Percentiles rank a stretch among this genome's conserved stretches.
These are phyloP conservation scores for Phyllosticta paracitricarpa DNA, from an alignment of 2,329 filamentous ascomycete species.

Conservation along the genomic window DNA sequence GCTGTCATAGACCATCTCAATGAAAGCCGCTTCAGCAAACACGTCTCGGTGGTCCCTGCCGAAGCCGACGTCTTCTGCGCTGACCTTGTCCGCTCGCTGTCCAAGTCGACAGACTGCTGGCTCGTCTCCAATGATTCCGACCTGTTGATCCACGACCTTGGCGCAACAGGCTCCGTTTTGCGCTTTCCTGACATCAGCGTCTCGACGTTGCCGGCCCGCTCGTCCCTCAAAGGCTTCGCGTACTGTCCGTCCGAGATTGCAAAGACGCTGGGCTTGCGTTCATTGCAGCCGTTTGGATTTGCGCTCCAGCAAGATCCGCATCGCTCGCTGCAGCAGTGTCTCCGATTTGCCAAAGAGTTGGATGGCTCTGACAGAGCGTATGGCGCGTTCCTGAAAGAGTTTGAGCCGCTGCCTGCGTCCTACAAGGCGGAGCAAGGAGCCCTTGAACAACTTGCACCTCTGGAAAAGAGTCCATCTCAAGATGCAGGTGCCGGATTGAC, in stretches of 20 bases:
- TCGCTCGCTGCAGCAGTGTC: slow-evolving; percentile 20
- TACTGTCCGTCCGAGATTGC: slow-evolving; percentile 38
- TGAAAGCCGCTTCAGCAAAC: slow-evolving; percentile 30
- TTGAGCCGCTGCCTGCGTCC: slow-evolving; percentile 21
- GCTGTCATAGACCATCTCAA: slow-evolving; percentile 62
- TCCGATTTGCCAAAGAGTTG: slow-evolving; percentile 17
- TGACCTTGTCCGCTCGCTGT: slow-evolving; percentile 44
- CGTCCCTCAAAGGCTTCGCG: slow-evolving; percentile 16
- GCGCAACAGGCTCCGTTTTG: slow-evolving; percentile 49
- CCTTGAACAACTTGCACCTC: not conserved
- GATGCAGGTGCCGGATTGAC: not conserved
- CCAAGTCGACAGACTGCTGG: slow-evolving; percentile 37
- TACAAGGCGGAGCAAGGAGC: not conserved
- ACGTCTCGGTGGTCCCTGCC: slow-evolving; percentile 57
- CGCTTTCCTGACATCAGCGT: slow-evolving; percentile 57
- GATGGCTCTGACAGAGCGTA: slow-evolving; percentile 17
- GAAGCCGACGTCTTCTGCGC: slow-evolving; percentile 83
- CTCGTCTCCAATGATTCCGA: slow-evolving; percentile 81
- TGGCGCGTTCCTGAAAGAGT: slow-evolving; percentile 22
- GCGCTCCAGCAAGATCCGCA: slow-evolving; percentile 25
- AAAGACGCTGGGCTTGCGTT: slow-evolving; percentile 33
- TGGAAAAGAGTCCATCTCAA: too few species aligned
- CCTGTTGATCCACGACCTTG: slow-evolving; percentile 64
- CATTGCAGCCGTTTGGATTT: slow-evolving; percentile 32
- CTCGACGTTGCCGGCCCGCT: slow-evolving; percentile 36